Conservation (phyloP, 1,139 yeast species). For the Zygoascus hellenicus region DNA sequence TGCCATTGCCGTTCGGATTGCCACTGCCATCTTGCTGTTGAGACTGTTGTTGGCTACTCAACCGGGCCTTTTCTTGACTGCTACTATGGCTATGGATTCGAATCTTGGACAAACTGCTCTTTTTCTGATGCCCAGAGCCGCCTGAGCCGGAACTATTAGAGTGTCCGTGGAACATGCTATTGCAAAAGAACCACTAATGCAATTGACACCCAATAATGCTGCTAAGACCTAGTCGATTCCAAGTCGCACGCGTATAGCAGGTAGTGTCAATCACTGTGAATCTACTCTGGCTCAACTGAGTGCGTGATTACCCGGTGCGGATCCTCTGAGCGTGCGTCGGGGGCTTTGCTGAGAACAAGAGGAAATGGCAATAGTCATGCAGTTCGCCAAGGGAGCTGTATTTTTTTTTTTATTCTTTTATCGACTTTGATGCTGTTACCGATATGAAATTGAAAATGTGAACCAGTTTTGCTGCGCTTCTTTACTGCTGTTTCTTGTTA, state of each 20-base stretch:
- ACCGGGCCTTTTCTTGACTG: neutral
- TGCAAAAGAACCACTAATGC: too few species aligned
- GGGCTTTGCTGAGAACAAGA: too few species aligned
- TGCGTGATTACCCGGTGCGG: neutral
- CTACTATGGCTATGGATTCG: constrained; percentile 3
- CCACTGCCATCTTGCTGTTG: neutral
- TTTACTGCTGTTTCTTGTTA: too few species aligned
- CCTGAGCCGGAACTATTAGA: neutral
- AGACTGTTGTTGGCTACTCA: too few species aligned
- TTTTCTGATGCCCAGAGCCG: constrained; percentile 5
- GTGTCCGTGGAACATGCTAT: constrained; percentile 8
- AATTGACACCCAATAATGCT: neutral
- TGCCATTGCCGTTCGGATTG: neutral
- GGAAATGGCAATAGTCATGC: too few species aligned
- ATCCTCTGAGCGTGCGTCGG: too few species aligned
- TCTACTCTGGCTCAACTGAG: neutral
- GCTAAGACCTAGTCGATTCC: neutral
- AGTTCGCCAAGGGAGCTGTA: too few species aligned
- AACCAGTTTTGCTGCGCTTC: too few species aligned
- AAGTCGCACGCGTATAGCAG: neutral
- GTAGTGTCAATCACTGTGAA: neutral
- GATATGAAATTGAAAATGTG: too few species aligned
- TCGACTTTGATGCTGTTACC: too few species aligned
- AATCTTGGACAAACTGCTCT: constrained; percentile 7
- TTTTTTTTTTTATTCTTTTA: too few species aligned